Evolutionary conservation across 805 yeast species (phyloP), one percentile per base, ranked within the genome.

Genomic region (Ogataea polymorpha): DNA sequence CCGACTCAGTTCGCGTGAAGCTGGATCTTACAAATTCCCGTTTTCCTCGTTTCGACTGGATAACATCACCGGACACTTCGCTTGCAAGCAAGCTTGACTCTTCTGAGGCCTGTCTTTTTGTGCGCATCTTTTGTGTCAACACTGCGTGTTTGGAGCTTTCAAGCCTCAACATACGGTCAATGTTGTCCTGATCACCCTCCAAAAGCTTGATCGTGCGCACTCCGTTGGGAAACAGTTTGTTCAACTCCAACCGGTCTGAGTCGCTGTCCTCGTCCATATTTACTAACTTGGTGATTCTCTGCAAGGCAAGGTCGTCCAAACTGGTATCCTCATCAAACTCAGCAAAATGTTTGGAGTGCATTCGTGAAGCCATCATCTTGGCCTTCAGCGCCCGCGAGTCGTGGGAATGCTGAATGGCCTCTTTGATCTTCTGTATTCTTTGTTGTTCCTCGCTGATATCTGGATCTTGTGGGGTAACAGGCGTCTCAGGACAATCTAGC

Each of bases 201-300:
- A 44, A 21, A 13, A 50, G 30, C 13, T 23, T 32, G 13, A 54
- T 45, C 2, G 40, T 37, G 21, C 58, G 25, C 13, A 54, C 52
- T 8, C 28, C 16, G n/a, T 44, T 48, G 9, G 38, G 46, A 31
- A 50, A 54, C 29, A 29, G 40, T 3, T 32, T 29, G 30, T 46
- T 46, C 5, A 50, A 23, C 11, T 21, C 28, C 11, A 25, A 23
- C 23, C 15, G 9, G 2, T 18, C 25, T 8, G 17, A 17, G 6
- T 31, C 41, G 12, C 14, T 15, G 24, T 34, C 36, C 7, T 28
- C 23, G 31, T 31, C 31, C 24, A 37, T 27, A n/a, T 30, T 24
- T 8, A 39, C 41, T 2, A 39, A 34, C n/a, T 40, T 32, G n/a
- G 14, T n/a, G n/a, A 42, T 37, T 17, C 38, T 28, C 20, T 17